Evolutionary conservation across 495 filamentous ascomycete species (phyloP).

Genomic region (Glarea lozoyensis): DNA sequence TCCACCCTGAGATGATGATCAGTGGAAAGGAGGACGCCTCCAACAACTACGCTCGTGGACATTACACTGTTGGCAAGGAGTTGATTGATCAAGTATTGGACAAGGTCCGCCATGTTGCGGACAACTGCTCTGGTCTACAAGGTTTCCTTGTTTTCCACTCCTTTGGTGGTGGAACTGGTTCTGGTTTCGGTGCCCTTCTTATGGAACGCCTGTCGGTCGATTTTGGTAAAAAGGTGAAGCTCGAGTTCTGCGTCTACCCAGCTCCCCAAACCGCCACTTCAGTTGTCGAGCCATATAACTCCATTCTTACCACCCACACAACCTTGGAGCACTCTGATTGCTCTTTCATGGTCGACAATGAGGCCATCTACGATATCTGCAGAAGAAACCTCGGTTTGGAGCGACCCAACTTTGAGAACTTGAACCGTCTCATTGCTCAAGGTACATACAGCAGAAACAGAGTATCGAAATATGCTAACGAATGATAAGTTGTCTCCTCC

Average conservation of each 20-base stretch:
- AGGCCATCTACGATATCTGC: constrained; percentile 99
- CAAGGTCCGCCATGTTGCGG: constrained; percentile 89
- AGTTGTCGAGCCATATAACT: constrained; percentile 99
- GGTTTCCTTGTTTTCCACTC: constrained; percentile 99
- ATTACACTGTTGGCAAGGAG: constrained; percentile 99
- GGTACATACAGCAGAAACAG: constrained; percentile 42
- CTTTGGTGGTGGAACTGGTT: constrained; percentile 97
- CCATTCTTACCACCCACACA: constrained; percentile 96
- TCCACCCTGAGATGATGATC: constrained; percentile 99
- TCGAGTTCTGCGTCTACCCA: constrained; percentile 98
- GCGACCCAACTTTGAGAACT: constrained; percentile 94
- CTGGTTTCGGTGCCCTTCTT: constrained; percentile 93
- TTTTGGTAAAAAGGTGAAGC: constrained; percentile 99
- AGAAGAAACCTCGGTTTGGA: constrained; percentile 93
- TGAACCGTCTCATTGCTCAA: constrained; percentile 97
- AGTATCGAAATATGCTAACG: constrained; percentile 4
- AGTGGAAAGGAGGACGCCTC: constrained; percentile 99
- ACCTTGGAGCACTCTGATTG: constrained; percentile 99
- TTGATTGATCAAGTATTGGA: constrained; percentile 95
- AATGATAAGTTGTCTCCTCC: constrained; percentile 72
- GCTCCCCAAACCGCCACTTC: constrained; percentile 94
- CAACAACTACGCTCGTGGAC: constrained; percentile 98
- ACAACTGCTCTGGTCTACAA: constrained; percentile 95
- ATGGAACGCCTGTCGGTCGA: constrained; percentile 97
- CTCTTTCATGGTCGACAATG: constrained; percentile 99